phyloP scores from a whole-genome alignment of 106 monocot species.

The Dioscorea alata region DNA sequence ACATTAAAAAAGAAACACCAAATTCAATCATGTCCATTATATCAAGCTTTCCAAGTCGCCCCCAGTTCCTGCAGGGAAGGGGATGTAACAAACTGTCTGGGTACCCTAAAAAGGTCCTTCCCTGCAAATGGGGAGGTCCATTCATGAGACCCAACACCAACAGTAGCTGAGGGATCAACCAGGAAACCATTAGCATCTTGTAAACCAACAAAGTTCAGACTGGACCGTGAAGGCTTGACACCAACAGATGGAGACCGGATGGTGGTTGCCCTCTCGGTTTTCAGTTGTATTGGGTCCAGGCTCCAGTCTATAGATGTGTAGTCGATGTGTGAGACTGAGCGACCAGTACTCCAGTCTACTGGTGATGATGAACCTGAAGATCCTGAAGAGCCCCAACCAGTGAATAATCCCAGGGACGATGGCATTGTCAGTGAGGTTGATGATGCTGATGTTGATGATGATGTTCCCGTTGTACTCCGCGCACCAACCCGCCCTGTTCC shows the following conservation, averaged over 20 bases:
- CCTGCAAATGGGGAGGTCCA: slow-evolving; percentile 69
- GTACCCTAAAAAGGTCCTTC: slow-evolving; percentile 59
- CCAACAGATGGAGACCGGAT: slow-evolving; percentile 47
- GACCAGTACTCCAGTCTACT: slow-evolving; percentile 51
- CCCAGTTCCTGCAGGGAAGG: slow-evolving; percentile 10
- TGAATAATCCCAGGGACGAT: slow-evolving; percentile 62
- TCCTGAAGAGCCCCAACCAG: slow-evolving; percentile 34
- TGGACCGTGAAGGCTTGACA: slow-evolving; percentile 14
- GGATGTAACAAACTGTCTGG: slow-evolving; percentile 61
- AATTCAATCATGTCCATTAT: neutral
- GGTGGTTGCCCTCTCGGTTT: slow-evolving; percentile 12
- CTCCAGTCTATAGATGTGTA: slow-evolving; percentile 95
- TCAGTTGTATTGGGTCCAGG: slow-evolving; percentile 30
- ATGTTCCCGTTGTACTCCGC: slow-evolving; percentile 17
- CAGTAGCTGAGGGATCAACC: slow-evolving; percentile 1
- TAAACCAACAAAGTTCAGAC: slow-evolving; percentile 10
- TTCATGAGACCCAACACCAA: slow-evolving; percentile 34
- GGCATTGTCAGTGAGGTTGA: slow-evolving; percentile 9
- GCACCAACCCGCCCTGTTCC: slow-evolving; percentile 24
- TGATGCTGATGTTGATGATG: neutral
- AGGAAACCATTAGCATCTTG: slow-evolving; percentile 19
- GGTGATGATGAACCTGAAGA: slow-evolving; percentile 22
- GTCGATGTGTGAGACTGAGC: slow-evolving; percentile 31
- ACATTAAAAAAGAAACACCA: neutral
- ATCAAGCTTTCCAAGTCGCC: too few species aligned